phyloP scores from a whole-genome alignment of 805 yeast species.

The Candida chauliodis region DNA sequence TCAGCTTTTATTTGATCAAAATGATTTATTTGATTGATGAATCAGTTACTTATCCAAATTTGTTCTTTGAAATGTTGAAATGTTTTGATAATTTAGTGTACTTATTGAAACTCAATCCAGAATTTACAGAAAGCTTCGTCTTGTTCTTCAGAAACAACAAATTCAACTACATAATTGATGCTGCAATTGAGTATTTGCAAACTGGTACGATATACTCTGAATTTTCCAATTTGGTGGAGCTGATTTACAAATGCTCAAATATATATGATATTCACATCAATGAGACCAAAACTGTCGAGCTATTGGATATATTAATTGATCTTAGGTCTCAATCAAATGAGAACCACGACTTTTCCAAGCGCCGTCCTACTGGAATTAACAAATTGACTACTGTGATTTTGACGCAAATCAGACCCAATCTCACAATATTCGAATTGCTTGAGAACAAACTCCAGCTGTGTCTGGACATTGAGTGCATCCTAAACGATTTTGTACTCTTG shows the following conservation, averaged over 20 bases:
- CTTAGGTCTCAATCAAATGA: conserved; percentile 41
- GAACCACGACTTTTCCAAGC: conserved; percentile 37
- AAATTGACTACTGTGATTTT: not conserved
- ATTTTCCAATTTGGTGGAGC: no score
- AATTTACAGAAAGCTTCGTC: not conserved
- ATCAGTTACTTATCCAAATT: not conserved
- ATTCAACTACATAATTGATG: not conserved
- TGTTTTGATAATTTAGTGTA: not conserved
- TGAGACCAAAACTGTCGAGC: not conserved
- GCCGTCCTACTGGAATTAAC: not conserved
- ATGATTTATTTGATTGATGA: not conserved
- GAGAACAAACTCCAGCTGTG: no score
- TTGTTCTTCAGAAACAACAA: not conserved
- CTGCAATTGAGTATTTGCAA: not conserved
- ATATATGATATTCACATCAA: no score
- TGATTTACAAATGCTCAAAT: not conserved
- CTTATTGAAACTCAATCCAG: not conserved
- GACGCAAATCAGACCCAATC: no score
- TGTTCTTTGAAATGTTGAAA: not conserved
- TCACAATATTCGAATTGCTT: no score
- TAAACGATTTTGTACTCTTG: no score
- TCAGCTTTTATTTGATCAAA: not conserved
- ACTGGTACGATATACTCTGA: not conserved
- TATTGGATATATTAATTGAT: not conserved
- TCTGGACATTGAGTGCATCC: no score